Evolutionary conservation across 441 rosid species (phyloP), one percentile per base, ranked within the genome.

Genomic region (Sinapis alba): DNA sequence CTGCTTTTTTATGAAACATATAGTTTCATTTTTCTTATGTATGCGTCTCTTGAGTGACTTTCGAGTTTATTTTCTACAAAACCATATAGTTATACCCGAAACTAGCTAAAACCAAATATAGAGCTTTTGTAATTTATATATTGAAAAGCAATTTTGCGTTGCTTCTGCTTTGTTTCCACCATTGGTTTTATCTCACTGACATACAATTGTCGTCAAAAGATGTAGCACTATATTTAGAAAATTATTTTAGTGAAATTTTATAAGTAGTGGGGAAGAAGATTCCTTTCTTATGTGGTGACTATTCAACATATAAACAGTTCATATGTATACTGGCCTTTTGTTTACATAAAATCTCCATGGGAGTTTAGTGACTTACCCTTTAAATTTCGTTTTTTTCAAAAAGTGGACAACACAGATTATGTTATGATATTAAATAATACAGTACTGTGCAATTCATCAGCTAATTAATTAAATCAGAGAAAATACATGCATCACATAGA

Each of bases 81-180:
- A 56, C 58, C 21, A 54, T 45, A 58, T 65, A 18, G 19, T 61
- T 18, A 50, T 68, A 62, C 19, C 50, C 27, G 67, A 59, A 34
- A 13, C 7, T n/a, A n/a, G n/a, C n/a, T 5, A 59, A 45, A 47
- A 47, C 20, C 27, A 32, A 34, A 70, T 15, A 41, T 26, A 53
- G 56, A 45, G 20, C 53, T 45, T 10, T 36, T 11, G 11, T 34
- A 34, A n/a, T n/a, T n/a, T 36, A 15, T 13, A 43, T 0, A 41
- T 41, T 11, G 4, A 41, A 41, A 41, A 2, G 79, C 23, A 63
- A 69, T 38, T 27, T 38, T 62, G 65, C 38, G 53, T 69, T 69
- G 79, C 70, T 62, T 76, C 65, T 76, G 38, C 41, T 76, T 76
- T 76, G 74, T 76, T 76, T 76, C 79, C 75, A 76, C 79, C 70